Evolutionary conservation across 257 asterid genomes (phyloP).

Genomic region (Przewalskia tangutica): DNA sequence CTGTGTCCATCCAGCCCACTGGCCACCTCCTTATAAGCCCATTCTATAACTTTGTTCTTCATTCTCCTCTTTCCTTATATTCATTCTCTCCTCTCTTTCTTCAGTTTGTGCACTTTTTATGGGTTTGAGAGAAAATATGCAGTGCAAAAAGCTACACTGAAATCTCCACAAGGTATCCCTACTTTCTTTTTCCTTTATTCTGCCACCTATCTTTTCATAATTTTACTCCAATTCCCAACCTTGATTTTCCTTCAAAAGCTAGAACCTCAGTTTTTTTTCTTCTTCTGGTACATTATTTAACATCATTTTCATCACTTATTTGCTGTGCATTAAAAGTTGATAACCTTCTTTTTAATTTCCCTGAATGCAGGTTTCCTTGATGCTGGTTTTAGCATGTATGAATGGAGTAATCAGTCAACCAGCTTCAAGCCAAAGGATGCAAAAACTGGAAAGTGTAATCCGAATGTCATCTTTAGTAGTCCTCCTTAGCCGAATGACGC

Average conservation of each 20-base stretch:
- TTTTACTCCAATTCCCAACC: background rate
- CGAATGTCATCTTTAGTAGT: slow-evolving; percentile 4
- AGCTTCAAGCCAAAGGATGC: slow-evolving; percentile 6
- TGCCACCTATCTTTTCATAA: background rate
- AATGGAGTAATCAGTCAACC: slow-evolving; percentile 9
- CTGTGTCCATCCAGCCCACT: slow-evolving; percentile 49
- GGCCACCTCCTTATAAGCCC: slow-evolving; percentile 28
- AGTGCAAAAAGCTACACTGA: slow-evolving; percentile 30
- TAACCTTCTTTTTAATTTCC: background rate
- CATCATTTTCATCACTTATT: background rate
- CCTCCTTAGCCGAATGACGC: background rate
- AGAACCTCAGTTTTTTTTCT: background rate
- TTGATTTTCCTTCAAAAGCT: background rate
- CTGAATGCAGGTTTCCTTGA: slow-evolving; percentile 26
- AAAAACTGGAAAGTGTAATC: slow-evolving; percentile 16
- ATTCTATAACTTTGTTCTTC: slow-evolving; percentile 4
- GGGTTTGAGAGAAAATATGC: slow-evolving; percentile 47
- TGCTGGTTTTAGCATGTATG: slow-evolving; percentile 7
- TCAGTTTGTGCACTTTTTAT: slow-evolving; percentile 15
- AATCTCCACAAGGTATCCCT: slow-evolving; percentile 38
- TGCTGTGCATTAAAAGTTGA: background rate
- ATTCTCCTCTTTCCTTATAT: background rate
- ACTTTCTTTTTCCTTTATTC: background rate
- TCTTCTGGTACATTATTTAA: background rate
- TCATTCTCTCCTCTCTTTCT: slow-evolving; percentile 3